These are phyloP conservation scores for Boletellus ananas DNA, from an alignment of 768 basidiomycete species.

Conservation along the genomic window DNA sequence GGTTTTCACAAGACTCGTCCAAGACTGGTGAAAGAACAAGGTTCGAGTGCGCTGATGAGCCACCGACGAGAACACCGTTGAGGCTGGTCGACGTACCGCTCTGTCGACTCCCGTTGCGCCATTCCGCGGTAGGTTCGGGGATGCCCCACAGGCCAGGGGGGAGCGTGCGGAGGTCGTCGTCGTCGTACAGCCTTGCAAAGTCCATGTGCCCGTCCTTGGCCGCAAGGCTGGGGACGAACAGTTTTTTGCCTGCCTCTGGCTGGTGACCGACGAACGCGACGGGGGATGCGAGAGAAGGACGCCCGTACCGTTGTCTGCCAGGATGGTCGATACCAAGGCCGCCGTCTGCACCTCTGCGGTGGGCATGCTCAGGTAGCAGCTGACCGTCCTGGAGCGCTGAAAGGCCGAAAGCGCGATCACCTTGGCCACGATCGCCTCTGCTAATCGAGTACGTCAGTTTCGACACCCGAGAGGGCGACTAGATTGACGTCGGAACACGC, in stretches of 20 bases:
- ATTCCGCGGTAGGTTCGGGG: conserved; percentile 53
- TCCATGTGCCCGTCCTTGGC: conserved; percentile 53
- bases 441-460: conserved; percentile 14
- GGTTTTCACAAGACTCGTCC: conserved; percentile 34
- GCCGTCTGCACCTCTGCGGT: conserved; percentile 63
- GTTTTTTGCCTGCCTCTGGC: conserved; percentile 46
- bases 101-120: conserved; percentile 42
- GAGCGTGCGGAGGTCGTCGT: conserved; percentile 54
- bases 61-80: not conserved
- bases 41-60: conserved; percentile 1
- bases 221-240: conserved; percentile 69
- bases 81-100: conserved; percentile 43
- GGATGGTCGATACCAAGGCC: conserved; percentile 45
- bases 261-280: not conserved
- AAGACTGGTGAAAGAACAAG: conserved; percentile 17
- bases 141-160: conserved; percentile 72
- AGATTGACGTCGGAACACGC: not conserved
- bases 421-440: conserved; percentile 38
- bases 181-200: conserved; percentile 56
- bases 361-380: conserved; percentile 83
- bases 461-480: not conserved
- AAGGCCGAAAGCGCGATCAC: conserved; percentile 54
- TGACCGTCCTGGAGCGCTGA: conserved; percentile 44
- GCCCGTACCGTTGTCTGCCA: conserved; percentile 48
- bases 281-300: not conserved